phyloP scores from a whole-genome alignment of 2,329 filamentous ascomycete species.

The Xylariomycetidae sp. region DNA sequence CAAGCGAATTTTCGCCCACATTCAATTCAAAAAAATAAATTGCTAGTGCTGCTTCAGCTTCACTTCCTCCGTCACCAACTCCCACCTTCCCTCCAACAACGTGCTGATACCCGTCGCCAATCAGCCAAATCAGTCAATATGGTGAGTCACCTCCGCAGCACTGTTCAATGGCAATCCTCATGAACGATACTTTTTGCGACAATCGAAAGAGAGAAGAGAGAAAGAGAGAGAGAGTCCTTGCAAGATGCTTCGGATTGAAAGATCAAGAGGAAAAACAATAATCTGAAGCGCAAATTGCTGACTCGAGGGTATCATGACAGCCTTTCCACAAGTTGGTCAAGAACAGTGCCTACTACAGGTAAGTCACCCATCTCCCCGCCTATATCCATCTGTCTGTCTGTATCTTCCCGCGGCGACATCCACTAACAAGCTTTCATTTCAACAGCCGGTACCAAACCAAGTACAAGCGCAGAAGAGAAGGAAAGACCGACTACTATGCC shows the following conservation, averaged over 20 bases:
- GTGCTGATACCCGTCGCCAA: slow-evolving; percentile 24
- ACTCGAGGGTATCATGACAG: slow-evolving; percentile 71
- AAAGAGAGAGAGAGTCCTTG: slow-evolving; percentile 66
- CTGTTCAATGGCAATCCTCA: slow-evolving; percentile 27
- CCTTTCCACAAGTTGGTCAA: slow-evolving; percentile 92
- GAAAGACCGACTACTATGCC: slow-evolving; percentile 99
- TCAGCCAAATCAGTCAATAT: slow-evolving; percentile 58
- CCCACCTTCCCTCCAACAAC: slow-evolving; percentile 15
- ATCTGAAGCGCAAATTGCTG: slow-evolving; percentile 99
- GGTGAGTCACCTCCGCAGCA: slow-evolving; percentile 53
- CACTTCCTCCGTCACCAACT: slow-evolving; percentile 9
- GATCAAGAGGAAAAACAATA: too few species aligned
- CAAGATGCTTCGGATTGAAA: slow-evolving; percentile 94
- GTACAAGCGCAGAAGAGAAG: slow-evolving; percentile 93
- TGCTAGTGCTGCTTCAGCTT: slow-evolving; percentile 6
- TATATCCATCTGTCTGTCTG: slow-evolving; percentile 1
- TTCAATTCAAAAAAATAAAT: slow-evolving; percentile 24
- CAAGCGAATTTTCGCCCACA: slow-evolving; percentile 35
- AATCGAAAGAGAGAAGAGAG: too few species aligned
- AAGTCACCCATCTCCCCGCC: slow-evolving; percentile 35
- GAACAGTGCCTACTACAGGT: slow-evolving; percentile 99
- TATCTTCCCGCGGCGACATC: too few species aligned
- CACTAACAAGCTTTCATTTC: slow-evolving; percentile 22
- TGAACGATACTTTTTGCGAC: slow-evolving; percentile 24
- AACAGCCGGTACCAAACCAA: slow-evolving; percentile 97